A percentile compares a stretch with the other conserved stretches of the same genome.
Evolutionary conservation across 106 monocot genomes (phyloP).

Genomic region (Platanthera guangdongensis): DNA sequence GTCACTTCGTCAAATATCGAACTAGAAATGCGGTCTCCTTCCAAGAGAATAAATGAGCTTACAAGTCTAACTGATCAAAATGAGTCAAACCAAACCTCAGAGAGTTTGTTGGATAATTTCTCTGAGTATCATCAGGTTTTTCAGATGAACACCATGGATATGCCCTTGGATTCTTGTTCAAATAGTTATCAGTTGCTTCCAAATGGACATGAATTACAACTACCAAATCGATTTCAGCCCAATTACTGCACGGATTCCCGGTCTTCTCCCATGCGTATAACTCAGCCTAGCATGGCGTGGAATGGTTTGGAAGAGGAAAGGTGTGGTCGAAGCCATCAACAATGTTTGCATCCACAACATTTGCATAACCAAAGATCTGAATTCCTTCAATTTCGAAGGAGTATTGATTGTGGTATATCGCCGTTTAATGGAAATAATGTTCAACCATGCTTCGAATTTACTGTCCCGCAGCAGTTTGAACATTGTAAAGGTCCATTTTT

Average conservation of each 20-base stretch:
- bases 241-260: neutral
- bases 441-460: conserved; percentile 11
- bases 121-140: neutral
- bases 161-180: conserved; percentile 4
- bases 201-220: conserved; percentile 3
- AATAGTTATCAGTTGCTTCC: conserved; percentile 12
- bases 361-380: conserved; percentile 12
- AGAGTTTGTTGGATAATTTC: conserved; percentile 4
- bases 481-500: neutral
- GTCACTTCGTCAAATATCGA: neutral
- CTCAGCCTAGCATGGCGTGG: conserved; percentile 3
- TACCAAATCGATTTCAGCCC: conserved; percentile 5
- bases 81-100: conserved; percentile 8
- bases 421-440: conserved; percentile 3
- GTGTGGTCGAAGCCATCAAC: conserved; percentile 2
- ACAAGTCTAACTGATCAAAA: neutral
- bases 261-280: conserved; percentile 2
- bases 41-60: neutral
- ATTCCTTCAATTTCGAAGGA: conserved; percentile 4
- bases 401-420: conserved; percentile 7
- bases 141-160: conserved; percentile 3
- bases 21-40: neutral
- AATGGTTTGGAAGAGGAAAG: conserved; percentile 11
- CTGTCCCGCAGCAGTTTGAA: neutral
- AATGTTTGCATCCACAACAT: conserved; percentile 6